Conservation (phyloP, 768 basidiomycete genomes). For the Pisolithus albus region DNA sequence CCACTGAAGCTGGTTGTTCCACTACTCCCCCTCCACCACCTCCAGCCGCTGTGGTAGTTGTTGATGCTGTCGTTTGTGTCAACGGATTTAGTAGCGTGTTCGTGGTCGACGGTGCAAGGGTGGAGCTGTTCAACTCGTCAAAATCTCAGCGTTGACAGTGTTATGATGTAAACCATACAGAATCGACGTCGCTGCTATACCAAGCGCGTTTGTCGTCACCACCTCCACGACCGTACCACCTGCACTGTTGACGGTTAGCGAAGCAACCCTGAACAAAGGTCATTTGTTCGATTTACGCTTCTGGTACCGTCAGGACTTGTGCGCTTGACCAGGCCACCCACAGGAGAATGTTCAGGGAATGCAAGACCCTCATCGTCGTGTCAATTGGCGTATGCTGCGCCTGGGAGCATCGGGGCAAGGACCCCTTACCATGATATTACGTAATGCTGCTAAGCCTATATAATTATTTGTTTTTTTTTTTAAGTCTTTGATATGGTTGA, state of each 20-base stretch:
- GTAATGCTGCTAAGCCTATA: slow-evolving; percentile 1
- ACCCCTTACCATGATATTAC: not conserved
- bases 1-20: slow-evolving; percentile 41
- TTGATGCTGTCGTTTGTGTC: slow-evolving; percentile 12
- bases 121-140: not conserved
- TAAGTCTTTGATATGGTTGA: slow-evolving; percentile 20
- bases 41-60: slow-evolving; percentile 16
- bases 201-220: slow-evolving; percentile 34
- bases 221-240: slow-evolving; percentile 50
- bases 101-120: slow-evolving; percentile 9
- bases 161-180: slow-evolving; percentile 33
- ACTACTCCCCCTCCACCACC: slow-evolving; percentile 44
- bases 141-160: not conserved
- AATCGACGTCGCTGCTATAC: slow-evolving; percentile 34
- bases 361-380: slow-evolving; percentile 12
- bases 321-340: slow-evolving; percentile 23
- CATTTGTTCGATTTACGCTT: slow-evolving; percentile 35
- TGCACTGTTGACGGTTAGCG: slow-evolving; percentile 25
- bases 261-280: not conserved
- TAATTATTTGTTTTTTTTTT: slow-evolving; percentile 7
- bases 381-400: slow-evolving; percentile 4
- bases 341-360: slow-evolving; percentile 13
- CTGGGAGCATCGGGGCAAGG: slow-evolving; percentile 13
- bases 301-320: slow-evolving; percentile 43
- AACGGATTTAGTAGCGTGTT: slow-evolving; percentile 14